Evolutionary conservation across 352 stramenopile genomes (phyloP), one percentile per base, ranked within the genome.

Genomic region (Phytophthora meadii): DNA sequence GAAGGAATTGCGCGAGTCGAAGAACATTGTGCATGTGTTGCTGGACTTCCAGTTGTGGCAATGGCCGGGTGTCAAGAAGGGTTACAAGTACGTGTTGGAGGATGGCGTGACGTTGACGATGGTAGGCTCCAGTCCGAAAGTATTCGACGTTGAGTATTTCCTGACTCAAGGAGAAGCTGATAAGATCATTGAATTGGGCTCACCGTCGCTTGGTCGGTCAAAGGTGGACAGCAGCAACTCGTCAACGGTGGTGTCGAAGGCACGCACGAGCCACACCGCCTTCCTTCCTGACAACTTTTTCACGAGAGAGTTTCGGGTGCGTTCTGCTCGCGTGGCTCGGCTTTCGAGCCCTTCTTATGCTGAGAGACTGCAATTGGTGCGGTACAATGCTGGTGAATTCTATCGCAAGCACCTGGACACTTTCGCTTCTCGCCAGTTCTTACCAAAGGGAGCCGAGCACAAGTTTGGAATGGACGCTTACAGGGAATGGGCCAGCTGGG

Each of bases 1-100:
- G 10, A 47, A 40, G 24, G 81, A 92, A 15, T 69, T 95, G 55
- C 55, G 32, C 15, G 71, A 70, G 8, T 74, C 81, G 5, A 77
- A 81, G 36, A 79, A 85, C 47, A 83, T 91, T 10, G 83, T 90
- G 32, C 85, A 95, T 47, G 72, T 95, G 25, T 51, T 95, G 60
- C 53, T 95, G 50, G 84, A 95, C 55, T 93, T 92, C 67, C 87
- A 95, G 68, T 55, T 92, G 54, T 95, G 87, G 87, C 72, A 88
- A 11, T 95, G 87, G 87, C 87, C 87, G 0, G 87, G 84, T 41
- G 93, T 95, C 61, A 73, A 88, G 64, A 87, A 88, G 46, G 87
- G 87, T 14, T 68, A 93, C 77, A 81, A 79, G 62, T 93, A 92
- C 65, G 56, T 74, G 28, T 53, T 94, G n/a, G 84, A 91, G 27